Base-by-base conservation (phyloP, 2,329 filamentous ascomycete species). In the Alternaria solani region DNA sequence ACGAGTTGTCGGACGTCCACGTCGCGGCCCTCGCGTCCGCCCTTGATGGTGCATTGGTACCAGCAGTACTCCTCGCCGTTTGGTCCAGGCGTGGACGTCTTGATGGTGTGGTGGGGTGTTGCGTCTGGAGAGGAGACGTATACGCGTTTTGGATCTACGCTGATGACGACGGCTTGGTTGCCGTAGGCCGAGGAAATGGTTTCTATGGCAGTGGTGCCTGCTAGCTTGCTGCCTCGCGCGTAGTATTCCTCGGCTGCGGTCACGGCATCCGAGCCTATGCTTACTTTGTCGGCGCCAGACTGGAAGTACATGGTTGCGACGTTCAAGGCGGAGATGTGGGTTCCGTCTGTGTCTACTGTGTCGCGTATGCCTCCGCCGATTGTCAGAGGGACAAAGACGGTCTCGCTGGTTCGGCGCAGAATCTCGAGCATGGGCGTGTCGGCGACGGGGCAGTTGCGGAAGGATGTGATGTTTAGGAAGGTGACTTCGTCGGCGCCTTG, bases 221-320 rank as follows among this genome's bases (percentile, higher is more conserved):
- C 88, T 36, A 96, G 83, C 57, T 85, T 88, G 67, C 86, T 84
- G 26, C 90, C 90, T 11, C 84, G 83, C 9, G 86, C 85, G 79
- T 94, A 92, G 83, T 96, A 99, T 72, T 94, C 91, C 78, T 98
- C 94, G 0, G 95, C 95, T 32, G 95, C 95, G 44, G 89, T 86
- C 26, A 99, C 96, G 57, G 95, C 95, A 78, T 99, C 95, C 7
- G 91, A 96, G 9, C 95, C 95, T 74, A 99, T 97, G 51, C 92
- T 96, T 57, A 99, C 94, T 81, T 99, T 99, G 83, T 99, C 95
- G 26, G 95, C 95, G 62, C 95, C 95, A 43, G 90, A 94, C 79
- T 94, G 91, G 87, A 99, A 99, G 85, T 99, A 99, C 86, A 98
- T 90, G 47, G 90, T 94, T 20, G 95, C 95, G 63, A 99, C 93